Evolutionary conservation across 2,329 filamentous ascomycete species (phyloP), one percentile per base, ranked within the genome.

Genomic region (Falciphora oryzae): DNA sequence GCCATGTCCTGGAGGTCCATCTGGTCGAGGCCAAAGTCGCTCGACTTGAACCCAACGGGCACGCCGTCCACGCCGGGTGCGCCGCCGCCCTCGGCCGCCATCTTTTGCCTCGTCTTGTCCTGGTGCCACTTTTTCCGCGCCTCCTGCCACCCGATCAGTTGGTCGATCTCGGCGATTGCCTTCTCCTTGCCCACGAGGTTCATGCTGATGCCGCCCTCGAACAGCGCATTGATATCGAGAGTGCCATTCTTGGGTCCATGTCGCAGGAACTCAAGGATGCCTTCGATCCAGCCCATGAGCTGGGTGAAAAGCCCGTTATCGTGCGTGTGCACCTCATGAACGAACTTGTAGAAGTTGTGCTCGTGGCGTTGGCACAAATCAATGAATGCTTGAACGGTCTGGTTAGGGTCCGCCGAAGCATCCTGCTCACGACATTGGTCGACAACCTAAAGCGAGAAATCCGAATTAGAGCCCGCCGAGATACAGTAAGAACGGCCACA

Each of bases 291-390:
- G 31, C 88, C 88, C 95, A 99, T 99, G 63, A 99, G 84, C 71
- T 96, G 91, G 50, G 93, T 93, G 71, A 99, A 99, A 1, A 99
- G 85, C 0, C 95, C 95, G 68, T 99, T 96, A 75, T 99, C 95
- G 72, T 99, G 94, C 8, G 91, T 88, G 73, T 99, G 95, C 0
- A 99, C 94, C 77, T 99, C 95, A 75, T 99, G 95, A 4, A 99
- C 90, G 75, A 99, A 99, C 75, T 97, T 98, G 84, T 98, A 99
- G 74, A 99, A 94, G 77, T 96, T 96, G 74, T 96, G 88, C 77
- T 99, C 92, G 75, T 99, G 95, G 58, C 95, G 87, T 69, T 92
- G 90, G 76, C 95, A 99, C 28, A 99, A 84, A 73, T 99, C 95
- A 72, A 99, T 99, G 73, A 99, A 99, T 22, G 93, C 90, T 75